Conservation (phyloP, 139 green algal species). For the Marvania coccoides region DNA sequence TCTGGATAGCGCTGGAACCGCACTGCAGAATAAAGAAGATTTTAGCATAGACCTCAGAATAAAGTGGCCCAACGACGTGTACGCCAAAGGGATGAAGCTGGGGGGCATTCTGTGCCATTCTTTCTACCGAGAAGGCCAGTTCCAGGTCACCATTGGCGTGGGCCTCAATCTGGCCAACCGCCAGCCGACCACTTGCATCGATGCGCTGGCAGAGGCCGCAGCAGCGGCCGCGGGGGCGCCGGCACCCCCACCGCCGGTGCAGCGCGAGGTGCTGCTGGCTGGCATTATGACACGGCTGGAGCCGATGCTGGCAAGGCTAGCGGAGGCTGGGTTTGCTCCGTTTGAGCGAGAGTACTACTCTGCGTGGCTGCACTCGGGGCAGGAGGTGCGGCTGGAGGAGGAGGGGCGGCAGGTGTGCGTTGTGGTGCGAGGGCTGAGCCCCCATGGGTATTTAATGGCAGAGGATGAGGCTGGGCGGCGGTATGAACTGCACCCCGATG, state of each 20-base stretch:
- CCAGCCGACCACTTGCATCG: slow-evolving; percentile 83
- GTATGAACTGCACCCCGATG: slow-evolving; percentile 85
- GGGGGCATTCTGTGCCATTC: slow-evolving; percentile 88
- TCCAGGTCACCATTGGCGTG: slow-evolving; percentile 69
- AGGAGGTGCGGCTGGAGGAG: slow-evolving; percentile 48
- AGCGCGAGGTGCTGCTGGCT: slow-evolving; percentile 39
- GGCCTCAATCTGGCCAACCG: slow-evolving; percentile 89
- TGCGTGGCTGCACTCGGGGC: slow-evolving; percentile 72
- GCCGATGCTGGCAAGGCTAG: slow-evolving; percentile 48
- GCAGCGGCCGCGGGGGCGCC: background rate
- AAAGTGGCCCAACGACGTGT: slow-evolving; percentile 98
- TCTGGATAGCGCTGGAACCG: background rate
- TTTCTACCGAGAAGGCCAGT: slow-evolving; percentile 48
- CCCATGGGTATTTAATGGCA: slow-evolving; percentile 66
- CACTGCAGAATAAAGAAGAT: too few relatives aligned
- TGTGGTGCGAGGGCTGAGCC: slow-evolving; percentile 44
- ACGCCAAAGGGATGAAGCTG: slow-evolving; percentile 70
- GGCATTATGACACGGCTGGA: slow-evolving; percentile 45
- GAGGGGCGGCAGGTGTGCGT: slow-evolving; percentile 15
- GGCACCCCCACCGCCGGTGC: background rate
- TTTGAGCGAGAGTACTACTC: slow-evolving; percentile 60
- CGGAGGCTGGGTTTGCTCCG: slow-evolving; percentile 48
- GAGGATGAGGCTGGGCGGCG: slow-evolving; percentile 39
- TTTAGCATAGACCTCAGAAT: slow-evolving; percentile 70
- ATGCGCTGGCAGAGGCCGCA: slow-evolving; percentile 47